Conservation (phyloP, 2,329 filamentous ascomycete species). For the Paracoccidioides brasiliensis region DNA sequence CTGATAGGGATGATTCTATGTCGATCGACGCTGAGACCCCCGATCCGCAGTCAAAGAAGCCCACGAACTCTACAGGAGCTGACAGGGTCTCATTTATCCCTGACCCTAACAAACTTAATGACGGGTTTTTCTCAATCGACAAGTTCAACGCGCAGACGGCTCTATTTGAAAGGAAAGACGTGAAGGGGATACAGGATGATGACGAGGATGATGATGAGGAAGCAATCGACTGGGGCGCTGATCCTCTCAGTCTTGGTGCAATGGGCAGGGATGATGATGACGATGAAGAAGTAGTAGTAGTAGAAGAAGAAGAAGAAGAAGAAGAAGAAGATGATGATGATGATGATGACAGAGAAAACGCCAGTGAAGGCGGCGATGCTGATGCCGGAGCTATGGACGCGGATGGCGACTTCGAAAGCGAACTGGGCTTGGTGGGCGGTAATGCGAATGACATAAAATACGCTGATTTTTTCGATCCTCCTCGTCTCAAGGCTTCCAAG, state of each 20-base stretch:
- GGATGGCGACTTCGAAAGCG: constrained; percentile 52
- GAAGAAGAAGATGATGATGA: constrained; percentile 14
- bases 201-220: constrained; percentile 64
- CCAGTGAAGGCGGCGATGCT: constrained; percentile 43
- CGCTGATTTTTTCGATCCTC: constrained; percentile 84
- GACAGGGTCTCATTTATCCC: constrained; percentile 39
- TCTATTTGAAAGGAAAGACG: constrained; percentile 76
- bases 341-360: constrained; percentile 17
- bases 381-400: constrained; percentile 72
- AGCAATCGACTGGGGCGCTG: constrained; percentile 72
- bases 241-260: constrained; percentile 47
- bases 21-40: constrained; percentile 4
- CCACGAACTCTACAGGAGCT: constrained; percentile 17
- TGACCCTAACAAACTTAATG: constrained; percentile 78
- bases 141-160: constrained; percentile 93
- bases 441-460: constrained; percentile 88
- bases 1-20: constrained; percentile 2
- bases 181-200: constrained; percentile 59
- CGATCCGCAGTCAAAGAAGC: constrained; percentile 16
- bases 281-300: constrained; percentile 9
- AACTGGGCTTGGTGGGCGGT: neutral
- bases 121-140: constrained; percentile 96
- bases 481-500: constrained; percentile 42
- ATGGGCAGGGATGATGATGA: constrained; percentile 16
- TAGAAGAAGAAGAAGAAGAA: constrained; percentile 14